Percentiles rank a stretch among this genome's conserved stretches.
Evolutionary conservation across 345 rosid species (phyloP).

Genomic region (Tarenaya hassleriana): DNA sequence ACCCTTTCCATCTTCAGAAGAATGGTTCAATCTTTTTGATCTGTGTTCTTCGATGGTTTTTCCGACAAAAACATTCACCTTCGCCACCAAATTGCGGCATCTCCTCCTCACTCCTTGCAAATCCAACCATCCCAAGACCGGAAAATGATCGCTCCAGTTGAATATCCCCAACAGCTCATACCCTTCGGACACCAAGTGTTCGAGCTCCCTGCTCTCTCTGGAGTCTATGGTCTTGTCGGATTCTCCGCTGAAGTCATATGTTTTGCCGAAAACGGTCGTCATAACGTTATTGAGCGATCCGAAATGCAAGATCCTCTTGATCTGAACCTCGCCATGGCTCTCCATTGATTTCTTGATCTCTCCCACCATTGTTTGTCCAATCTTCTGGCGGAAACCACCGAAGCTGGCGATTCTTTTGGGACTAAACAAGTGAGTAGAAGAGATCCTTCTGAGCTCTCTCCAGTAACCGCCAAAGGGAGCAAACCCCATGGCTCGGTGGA

Average conservation of each 20-base stretch:
- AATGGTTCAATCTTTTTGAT: slow-evolving; percentile 18
- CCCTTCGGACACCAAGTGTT: slow-evolving; percentile 42
- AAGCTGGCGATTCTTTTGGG: slow-evolving; percentile 37
- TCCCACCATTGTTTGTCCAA: slow-evolving; percentile 32
- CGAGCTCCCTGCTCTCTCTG: slow-evolving; percentile 29
- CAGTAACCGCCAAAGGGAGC: slow-evolving; percentile 80
- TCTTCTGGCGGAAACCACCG: slow-evolving; percentile 28
- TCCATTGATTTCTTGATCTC: slow-evolving; percentile 26
- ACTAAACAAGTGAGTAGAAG: slow-evolving; percentile 52
- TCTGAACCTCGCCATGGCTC: slow-evolving; percentile 26
- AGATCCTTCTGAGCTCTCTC: slow-evolving; percentile 73
- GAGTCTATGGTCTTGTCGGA: not conserved
- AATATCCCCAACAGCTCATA: slow-evolving; percentile 53
- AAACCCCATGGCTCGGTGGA: slow-evolving; percentile 83
- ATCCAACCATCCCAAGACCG: slow-evolving; percentile 31
- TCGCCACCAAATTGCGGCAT: slow-evolving; percentile 28
- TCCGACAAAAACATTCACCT: slow-evolving; percentile 56
- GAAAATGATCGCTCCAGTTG: slow-evolving; percentile 86
- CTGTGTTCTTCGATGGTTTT: slow-evolving; percentile 57
- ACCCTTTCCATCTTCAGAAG: slow-evolving; percentile 17
- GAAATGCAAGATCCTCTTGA: slow-evolving; percentile 35
- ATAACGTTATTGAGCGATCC: slow-evolving; percentile 47
- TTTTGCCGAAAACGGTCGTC: slow-evolving; percentile 46
- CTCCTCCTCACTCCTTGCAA: slow-evolving; percentile 45
- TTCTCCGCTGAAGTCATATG: slow-evolving; percentile 30